Percentiles rank a stretch among this genome's conserved stretches.
Evolutionary conservation across 2,329 filamentous ascomycete genomes (phyloP).

Genomic region (Fusarium newnesense): DNA sequence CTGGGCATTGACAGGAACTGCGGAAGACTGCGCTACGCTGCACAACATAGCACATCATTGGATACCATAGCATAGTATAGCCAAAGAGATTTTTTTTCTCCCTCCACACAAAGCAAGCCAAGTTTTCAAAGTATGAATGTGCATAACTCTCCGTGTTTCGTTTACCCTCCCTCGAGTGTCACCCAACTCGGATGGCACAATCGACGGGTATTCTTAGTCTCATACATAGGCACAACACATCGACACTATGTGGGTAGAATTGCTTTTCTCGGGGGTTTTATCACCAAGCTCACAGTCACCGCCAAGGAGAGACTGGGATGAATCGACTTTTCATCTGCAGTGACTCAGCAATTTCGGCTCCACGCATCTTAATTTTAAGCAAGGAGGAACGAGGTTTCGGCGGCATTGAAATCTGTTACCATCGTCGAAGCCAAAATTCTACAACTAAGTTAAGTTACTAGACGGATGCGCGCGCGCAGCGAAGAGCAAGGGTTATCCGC

Average conservation of each 20-base stretch:
- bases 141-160: conserved; percentile 17
- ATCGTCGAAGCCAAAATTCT: background rate
- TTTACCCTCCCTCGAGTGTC: conserved; percentile 3
- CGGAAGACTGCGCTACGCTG: conserved; percentile 45
- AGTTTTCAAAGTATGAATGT: conserved; percentile 7
- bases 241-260: conserved; percentile 18
- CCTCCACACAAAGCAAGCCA: conserved; percentile 37
- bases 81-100: conserved; percentile 39
- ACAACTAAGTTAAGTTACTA: background rate
- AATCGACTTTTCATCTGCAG: conserved; percentile 2
- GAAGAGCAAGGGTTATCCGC: background rate
- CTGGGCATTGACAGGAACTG: conserved; percentile 41
- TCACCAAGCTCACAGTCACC: conserved; percentile 21
- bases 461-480: background rate
- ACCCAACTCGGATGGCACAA: conserved; percentile 6
- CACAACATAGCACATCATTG: conserved; percentile 44
- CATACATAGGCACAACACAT: background rate
- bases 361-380: background rate
- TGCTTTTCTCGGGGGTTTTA: conserved; percentile 37
- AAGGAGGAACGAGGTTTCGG: background rate
- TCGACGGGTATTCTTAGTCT: conserved; percentile 1
- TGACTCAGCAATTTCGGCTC: conserved; percentile 19
- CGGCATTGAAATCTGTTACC: background rate
- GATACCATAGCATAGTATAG: conserved; percentile 45
- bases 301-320: conserved; percentile 18